Base-by-base conservation (phyloP, 139 green algal species). In the Auxenochlorella protothecoides region DNA sequence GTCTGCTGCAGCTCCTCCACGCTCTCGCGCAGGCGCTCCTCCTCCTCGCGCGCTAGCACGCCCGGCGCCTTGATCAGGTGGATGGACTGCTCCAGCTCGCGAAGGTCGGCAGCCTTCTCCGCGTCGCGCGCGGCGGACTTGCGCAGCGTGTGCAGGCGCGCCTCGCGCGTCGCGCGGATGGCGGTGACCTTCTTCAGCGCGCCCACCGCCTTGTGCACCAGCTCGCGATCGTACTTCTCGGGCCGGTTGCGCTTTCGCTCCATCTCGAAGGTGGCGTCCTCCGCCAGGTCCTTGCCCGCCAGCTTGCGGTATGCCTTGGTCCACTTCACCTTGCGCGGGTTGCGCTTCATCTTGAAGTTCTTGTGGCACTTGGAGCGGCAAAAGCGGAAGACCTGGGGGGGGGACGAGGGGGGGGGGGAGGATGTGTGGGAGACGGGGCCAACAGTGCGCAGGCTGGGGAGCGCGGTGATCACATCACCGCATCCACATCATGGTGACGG, bases 261-360 rank as follows among this genome's bases (percentile, higher is more conserved):
- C 86, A 99, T 84, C 76, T 99, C 92, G 81, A 98, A 98, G 0
- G 91, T 97, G 9, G 91, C 83, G 77, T 98, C 95, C 76, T 91
- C 86, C 11, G 89, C 86, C 4, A 98, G 82, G 75, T 98, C 92
- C 80, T 99, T 98, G 74, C 93, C 93, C 53, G 90, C 87, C 9
- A 96, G 77, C 77, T 94, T 95, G 27, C 95, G 82, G 82, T 96
- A 97, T 0, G 93, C 94, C 80, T 98, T 98, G 8, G 94, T 98
- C 94, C 94, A 98, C 56, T 87, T 86, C 14, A 97, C 89, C 80
- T 98, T 99, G 14, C 95, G 81, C 3, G 95, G 95, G 73, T 98
- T 98, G 27, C 95, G 87, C 87, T 98, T 99, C 93, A 98, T 97
- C 84, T 98, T 98, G 83, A 99, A 99, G 86, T 98, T 99, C 67